Evolutionary conservation across 176 grass and related monocot genomes (phyloP), one percentile per base, ranked within the genome.

Genomic region (Leersia perrieri): DNA sequence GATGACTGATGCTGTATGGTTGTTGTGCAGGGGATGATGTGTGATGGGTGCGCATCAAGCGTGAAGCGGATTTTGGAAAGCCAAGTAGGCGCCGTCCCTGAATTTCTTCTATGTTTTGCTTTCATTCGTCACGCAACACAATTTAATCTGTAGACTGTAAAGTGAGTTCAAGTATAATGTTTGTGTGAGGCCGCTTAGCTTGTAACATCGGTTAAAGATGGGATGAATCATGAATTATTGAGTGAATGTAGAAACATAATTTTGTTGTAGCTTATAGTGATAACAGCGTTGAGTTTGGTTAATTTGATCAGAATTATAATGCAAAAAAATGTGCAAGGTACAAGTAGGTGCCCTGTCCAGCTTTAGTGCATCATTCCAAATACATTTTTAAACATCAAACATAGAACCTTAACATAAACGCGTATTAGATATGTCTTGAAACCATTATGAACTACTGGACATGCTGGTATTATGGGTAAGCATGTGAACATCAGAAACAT

Each of bases 51-150:
- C 74, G 90, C 95, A 5, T 77, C 88, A 2, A 98, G 95, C 47
- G 92, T 98, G 83, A 94, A 93, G 62, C 75, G 90, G 55, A 98
- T 98, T 40, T 80, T 98, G 71, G 95, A 98, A 66, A 91, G 90
- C 74, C 95, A 88, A 67, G 95, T 98, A 68, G 69, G 40, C 25
- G 18, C 30, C 23, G 15, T n/a, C 87, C 18, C 66, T 86, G 9
- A 36, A 44, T 73, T 39, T 72, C 31, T 11, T 77, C 25, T 15
- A 61, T 9, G 77, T 61, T 74, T 16, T 28, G 69, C 40, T 66
- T 39, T 36, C 20, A 1, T 51, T 66, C 18, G 5, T 42, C 4
- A 12, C 20, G 33, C 15, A 22, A 40, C 11, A 40, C 2, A 9
- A 55, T n/a, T 42, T 67, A 3, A 49, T 14, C 23, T 36, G 31